Base-by-base conservation (phyloP, 441 rosid genomes). In the Gossypium davidsonii region DNA sequence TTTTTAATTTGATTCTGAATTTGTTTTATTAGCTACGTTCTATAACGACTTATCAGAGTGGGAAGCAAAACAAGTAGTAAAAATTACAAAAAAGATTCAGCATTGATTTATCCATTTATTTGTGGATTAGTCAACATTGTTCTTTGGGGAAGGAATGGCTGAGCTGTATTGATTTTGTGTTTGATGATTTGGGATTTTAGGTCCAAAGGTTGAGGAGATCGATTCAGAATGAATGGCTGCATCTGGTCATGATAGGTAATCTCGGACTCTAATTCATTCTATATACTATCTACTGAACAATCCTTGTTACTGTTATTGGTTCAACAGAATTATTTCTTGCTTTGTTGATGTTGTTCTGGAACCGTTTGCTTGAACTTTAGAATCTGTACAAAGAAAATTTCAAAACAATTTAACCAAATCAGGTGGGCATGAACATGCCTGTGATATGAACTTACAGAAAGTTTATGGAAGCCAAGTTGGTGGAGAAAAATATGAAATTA, bases 121-220 rank as follows among this genome's bases (percentile, higher is more conserved):
- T 60, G 20, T 10, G 15, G 12, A 66, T 11, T 46, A 23, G 14
- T 66, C 7, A 14, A 12, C 9, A 3, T 67, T 49, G 17, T 12
- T 46, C 6, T 67, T 49, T 26, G 12, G 39, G 42, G 71, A 25
- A 49, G 23, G 44, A 67, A 48, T 26, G 20, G 23, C 42, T 67
- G 23, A 67, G 26, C 12, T 73, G 34, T 26, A 20, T 64, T 73
- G 53, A 23, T 73, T 53, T 14, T 72, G n/a, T 64, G 17, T 59
- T 59, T 48, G 37, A 25, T 76, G 48, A 44, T 58, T n/a, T 71
- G 18, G 25, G 76, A 51, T 48, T 26, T 64, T 74, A 83, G 86
- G 86, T 73, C 86, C 86, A 5, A 83, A 83, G 64, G 79, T 78
- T 63, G 84, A 79, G 78, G 67, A 79, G 59, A 83, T 77, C 42